Evolutionary conservation across 768 basidiomycete species (phyloP).

Genomic region (Leccinum uliginosum): DNA sequence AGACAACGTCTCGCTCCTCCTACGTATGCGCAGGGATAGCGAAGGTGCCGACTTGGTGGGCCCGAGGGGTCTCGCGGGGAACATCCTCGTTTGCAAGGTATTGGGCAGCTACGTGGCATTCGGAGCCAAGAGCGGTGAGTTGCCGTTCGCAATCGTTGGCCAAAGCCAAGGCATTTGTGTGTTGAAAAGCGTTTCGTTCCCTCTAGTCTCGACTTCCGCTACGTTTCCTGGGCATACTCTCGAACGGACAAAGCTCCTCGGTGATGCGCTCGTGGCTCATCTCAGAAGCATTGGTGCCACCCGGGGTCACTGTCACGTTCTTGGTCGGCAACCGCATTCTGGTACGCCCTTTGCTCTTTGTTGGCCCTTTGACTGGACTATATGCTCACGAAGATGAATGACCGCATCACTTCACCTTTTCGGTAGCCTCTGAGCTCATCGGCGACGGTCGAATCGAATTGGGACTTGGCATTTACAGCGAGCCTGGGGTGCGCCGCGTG

Average conservation of each 20-base stretch:
- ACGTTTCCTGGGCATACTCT: slow-evolving; percentile 8
- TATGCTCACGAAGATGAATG: neutral
- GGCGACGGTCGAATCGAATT: slow-evolving; percentile 31
- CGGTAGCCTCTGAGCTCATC: slow-evolving; percentile 5
- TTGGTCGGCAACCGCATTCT: slow-evolving; percentile 32
- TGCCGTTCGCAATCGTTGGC: slow-evolving; percentile 18
- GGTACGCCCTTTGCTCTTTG: slow-evolving; percentile 4
- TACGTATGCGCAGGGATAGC: slow-evolving; percentile 4
- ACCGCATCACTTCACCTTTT: neutral
- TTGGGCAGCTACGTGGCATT: slow-evolving; percentile 42
- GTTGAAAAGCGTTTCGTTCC: no score
- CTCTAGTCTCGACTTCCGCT: no score
- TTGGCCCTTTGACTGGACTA: no score
- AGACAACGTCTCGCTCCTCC: slow-evolving; percentile 50
- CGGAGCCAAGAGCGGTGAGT: slow-evolving; percentile 34
- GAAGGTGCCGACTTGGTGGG: slow-evolving; percentile 36
- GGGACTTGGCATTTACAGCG: slow-evolving; percentile 50
- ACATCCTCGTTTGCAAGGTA: slow-evolving; percentile 53
- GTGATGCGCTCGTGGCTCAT: slow-evolving; percentile 29
- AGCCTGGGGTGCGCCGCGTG: slow-evolving; percentile 11
- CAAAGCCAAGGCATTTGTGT: neutral
- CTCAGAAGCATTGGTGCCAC: slow-evolving; percentile 37
- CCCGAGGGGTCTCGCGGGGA: slow-evolving; percentile 44
- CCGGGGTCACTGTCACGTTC: slow-evolving; percentile 55
- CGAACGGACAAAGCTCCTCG: slow-evolving; percentile 24